phyloP scores from a whole-genome alignment of 768 basidiomycete species.

The Cubamyces sp. region DNA sequence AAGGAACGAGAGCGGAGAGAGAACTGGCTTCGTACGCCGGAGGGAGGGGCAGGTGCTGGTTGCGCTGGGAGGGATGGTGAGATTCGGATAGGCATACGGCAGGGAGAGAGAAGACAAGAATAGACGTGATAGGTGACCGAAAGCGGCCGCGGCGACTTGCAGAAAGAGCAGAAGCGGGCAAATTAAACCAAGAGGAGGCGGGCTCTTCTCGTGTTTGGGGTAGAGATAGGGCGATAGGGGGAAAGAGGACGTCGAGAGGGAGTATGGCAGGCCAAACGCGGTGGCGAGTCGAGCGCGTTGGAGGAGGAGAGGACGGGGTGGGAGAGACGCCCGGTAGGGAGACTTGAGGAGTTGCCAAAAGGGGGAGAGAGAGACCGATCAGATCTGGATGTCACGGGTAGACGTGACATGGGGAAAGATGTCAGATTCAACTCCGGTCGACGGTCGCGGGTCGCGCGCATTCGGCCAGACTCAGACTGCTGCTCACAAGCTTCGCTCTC shows the following conservation, averaged over 20 bases:
- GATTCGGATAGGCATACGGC: constrained; percentile 1
- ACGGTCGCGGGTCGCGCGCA: not conserved
- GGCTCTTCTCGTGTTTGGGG: not conserved
- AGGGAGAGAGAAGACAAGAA: constrained; percentile 20
- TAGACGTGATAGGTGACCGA: constrained; percentile 19
- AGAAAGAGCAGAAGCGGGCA: not conserved
- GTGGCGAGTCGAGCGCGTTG: not conserved
- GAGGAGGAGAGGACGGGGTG: constrained; percentile 2
- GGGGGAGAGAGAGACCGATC: constrained; percentile 8
- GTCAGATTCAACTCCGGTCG: constrained; percentile 10
- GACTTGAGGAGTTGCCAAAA: not conserved
- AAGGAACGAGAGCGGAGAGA: constrained; percentile 9
- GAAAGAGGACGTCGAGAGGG: not conserved
- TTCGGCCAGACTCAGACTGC: not conserved
- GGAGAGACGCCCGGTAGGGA: not conserved
- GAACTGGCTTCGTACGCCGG: not conserved
- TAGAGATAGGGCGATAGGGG: constrained; percentile 1
- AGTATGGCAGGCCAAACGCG: not conserved
- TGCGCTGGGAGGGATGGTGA: constrained; percentile 1
- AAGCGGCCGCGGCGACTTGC: constrained; percentile 22
- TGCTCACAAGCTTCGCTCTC: constrained; percentile 6
- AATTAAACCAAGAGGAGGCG: not conserved
- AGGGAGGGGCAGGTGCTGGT: not conserved
- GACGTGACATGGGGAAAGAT: constrained; percentile 8
- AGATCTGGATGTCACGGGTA: constrained; percentile 2